Evolutionary conservation across 2,329 filamentous ascomycete genomes (phyloP).

Genomic region (Colletotrichum simmondsii): DNA sequence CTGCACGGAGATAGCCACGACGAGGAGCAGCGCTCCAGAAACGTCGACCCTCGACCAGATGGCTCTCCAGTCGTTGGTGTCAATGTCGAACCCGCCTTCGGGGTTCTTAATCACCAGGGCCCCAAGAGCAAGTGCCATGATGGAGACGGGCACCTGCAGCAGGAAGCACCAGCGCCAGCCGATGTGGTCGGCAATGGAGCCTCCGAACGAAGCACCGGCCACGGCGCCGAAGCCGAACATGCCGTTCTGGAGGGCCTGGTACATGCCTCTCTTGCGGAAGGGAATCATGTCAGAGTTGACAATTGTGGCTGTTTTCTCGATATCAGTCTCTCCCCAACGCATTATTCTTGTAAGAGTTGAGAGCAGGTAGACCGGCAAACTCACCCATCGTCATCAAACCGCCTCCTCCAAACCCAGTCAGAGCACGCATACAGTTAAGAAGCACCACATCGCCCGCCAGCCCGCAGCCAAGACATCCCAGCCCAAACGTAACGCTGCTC

Average conservation of each 20-base stretch:
- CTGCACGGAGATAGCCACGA: conserved; percentile 67
- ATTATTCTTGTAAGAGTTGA: too few relatives aligned
- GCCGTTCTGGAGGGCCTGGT: conserved; percentile 70
- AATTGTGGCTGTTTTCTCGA: conserved; percentile 49
- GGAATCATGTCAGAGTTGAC: conserved; percentile 74
- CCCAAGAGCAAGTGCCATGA: conserved; percentile 64
- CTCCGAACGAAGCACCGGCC: conserved; percentile 72
- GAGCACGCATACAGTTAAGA: conserved; percentile 72
- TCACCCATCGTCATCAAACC: conserved; percentile 77
- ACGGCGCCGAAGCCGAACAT: conserved; percentile 72
- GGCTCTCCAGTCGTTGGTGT: conserved; percentile 44
- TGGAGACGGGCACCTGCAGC: conserved; percentile 69
- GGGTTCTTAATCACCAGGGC: conserved; percentile 63
- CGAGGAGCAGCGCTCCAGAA: conserved; percentile 65
- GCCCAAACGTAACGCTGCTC: conserved; percentile 69
- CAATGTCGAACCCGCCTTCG: conserved; percentile 40
- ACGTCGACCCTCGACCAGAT: conserved; percentile 69
- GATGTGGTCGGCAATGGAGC: conserved; percentile 70
- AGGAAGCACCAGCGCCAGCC: conserved; percentile 78
- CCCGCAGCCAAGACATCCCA: conserved; percentile 74
- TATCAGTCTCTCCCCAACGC: background rate
- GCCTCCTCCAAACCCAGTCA: conserved; percentile 77
- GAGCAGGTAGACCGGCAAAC: conserved; percentile 20
- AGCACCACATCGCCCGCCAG: conserved; percentile 67
- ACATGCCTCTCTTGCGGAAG: conserved; percentile 65